Base-by-base conservation (phyloP, 2,329 filamentous ascomycete genomes). In the Cercospora nicotianae region DNA sequence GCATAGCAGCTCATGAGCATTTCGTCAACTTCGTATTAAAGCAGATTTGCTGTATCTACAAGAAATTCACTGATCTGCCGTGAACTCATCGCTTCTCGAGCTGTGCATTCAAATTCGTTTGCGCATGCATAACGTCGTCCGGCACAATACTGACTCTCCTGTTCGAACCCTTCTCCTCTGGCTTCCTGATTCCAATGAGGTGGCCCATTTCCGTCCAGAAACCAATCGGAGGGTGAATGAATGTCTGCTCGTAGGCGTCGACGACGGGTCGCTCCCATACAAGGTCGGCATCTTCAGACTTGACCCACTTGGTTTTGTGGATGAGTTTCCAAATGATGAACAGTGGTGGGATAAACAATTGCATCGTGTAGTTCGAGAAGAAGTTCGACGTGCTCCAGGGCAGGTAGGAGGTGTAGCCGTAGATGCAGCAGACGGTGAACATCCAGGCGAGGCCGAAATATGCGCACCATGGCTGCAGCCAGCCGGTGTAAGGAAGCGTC, bases 191-290 rank as follows among this genome's bases (percentile, higher is more conserved):
- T 5, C 83, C 78, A 2, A 85, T 69, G 69, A 86, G 64, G 53
- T 81, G 80, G 16, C 75, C 71, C 71, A 87, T 80, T 70, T 87
- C 85, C 10, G 74, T 78, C 84, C 86, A 87, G 78, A 87, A 87
- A 3, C 83, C 81, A 16, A 82, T 75, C 0, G 85, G 82, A 3
- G 81, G 80, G 3, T 81, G 76, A 3, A 79, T 55, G 70, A 89
- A 84, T 18, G 80, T 80, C 8, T 78, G 80, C 75, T 87, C 86
- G 69, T 88, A 88, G 0, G 82, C 82, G 67, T 89, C 87, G 64
- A 89, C 85, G 20, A 81, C 73, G 6, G 87, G 87, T 16, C 83
- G 81, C 66, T 89, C 85, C 87, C 86, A 89, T 18, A 87, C 80
- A 2, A 89, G 80, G 72, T 90, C 87, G 2, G 83, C 82, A 72